Percentiles rank a stretch among this genome's conserved stretches.
Evolutionary conservation across 352 stramenopile genomes (phyloP).

Genomic region (Pythium grandisporangium): DNA sequence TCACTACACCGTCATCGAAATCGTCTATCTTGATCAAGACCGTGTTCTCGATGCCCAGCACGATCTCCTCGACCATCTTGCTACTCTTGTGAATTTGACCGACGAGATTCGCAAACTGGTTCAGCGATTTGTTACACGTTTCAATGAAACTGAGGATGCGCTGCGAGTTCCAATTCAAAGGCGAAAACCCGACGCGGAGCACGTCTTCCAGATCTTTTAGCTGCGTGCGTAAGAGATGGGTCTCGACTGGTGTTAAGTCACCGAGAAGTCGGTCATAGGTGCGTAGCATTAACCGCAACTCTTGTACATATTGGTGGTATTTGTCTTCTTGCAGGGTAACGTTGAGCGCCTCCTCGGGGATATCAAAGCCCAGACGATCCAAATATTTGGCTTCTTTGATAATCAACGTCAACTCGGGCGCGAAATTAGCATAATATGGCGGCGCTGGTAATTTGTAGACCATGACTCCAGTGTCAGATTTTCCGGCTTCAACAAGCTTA

Average conservation of each 20-base stretch:
- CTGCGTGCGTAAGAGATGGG: conserved; percentile 81
- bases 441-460: conserved; percentile 81
- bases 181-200: conserved; percentile 86
- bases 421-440: conserved; percentile 93
- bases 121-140: conserved; percentile 87
- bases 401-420: conserved; percentile 87
- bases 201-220: conserved; percentile 85
- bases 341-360: conserved; percentile 92
- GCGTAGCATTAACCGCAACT: conserved; percentile 87
- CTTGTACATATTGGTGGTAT: conserved; percentile 91
- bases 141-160: conserved; percentile 94
- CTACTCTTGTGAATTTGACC: conserved; percentile 93
- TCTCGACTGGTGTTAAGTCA: conserved; percentile 86
- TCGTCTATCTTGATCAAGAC: conserved; percentile 90
- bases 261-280: conserved; percentile 85
- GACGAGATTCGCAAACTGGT: conserved; percentile 91
- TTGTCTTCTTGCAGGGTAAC: conserved; percentile 96
- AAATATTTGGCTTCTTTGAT: conserved; percentile 96
- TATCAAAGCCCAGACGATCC: conserved; percentile 92
- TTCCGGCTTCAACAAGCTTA: conserved; percentile 64
- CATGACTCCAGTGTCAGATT: conserved; percentile 66
- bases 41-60: conserved; percentile 85
- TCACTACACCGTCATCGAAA: conserved; percentile 83
- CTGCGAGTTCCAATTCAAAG: conserved; percentile 96
- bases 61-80: conserved; percentile 94